Conservation (phyloP, 306 rosid species). For the Cyclanthera cordifolia region DNA sequence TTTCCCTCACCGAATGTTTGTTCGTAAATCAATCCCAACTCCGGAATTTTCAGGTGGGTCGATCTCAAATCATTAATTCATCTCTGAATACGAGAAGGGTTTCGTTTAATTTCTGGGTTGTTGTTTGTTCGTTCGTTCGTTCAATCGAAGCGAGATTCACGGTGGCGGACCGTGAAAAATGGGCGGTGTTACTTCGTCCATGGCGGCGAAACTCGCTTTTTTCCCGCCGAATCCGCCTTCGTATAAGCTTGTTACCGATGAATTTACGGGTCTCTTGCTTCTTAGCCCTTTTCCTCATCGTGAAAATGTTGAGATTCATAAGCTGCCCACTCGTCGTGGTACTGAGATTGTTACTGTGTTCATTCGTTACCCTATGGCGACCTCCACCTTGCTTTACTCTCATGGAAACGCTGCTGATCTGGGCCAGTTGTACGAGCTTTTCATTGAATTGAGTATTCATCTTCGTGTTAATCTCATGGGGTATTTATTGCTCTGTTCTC, state of each 20-base stretch:
- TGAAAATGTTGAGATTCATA: constrained; percentile 73
- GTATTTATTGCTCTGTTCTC: constrained; percentile 32
- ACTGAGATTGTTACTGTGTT: constrained; percentile 69
- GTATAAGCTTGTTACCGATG: constrained; percentile 50
- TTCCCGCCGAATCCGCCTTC: constrained; percentile 92
- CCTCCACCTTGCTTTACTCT: constrained; percentile 74
- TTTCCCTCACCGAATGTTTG: not conserved
- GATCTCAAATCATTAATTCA: not conserved
- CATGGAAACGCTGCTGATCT: constrained; percentile 99
- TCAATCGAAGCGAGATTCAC: not conserved
- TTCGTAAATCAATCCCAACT: not conserved
- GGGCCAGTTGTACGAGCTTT: constrained; percentile 94
- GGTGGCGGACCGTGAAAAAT: constrained; percentile 15
- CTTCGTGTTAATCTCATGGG: constrained; percentile 84
- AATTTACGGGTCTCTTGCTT: constrained; percentile 53
- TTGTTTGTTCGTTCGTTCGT: too few species aligned
- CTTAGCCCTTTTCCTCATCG: constrained; percentile 75
- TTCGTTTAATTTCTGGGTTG: not conserved
- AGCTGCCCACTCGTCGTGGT: constrained; percentile 65
- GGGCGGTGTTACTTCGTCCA: constrained; percentile 96
- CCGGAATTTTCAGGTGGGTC: not conserved
- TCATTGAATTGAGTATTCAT: constrained; percentile 74
- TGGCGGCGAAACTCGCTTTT: constrained; percentile 94
- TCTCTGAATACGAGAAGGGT: not conserved
- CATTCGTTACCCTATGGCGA: constrained; percentile 81